Conservation (phyloP, 495 filamentous ascomycete genomes). For the Lepidopterella palustris region DNA sequence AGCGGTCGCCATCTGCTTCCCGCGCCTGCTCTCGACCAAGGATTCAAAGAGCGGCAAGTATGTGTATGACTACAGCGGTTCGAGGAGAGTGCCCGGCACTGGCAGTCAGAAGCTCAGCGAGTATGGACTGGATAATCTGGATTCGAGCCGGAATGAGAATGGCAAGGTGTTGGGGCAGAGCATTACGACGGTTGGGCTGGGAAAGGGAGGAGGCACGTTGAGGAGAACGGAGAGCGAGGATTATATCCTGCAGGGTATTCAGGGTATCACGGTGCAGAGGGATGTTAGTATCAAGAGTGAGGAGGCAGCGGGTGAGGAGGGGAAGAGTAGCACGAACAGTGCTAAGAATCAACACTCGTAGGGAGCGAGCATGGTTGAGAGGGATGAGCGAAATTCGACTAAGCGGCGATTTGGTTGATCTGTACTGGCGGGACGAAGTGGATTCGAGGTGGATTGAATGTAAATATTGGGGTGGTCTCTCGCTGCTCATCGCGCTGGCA, state of each 20-base stretch:
- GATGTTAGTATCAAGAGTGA: background rate
- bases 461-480: too few species aligned
- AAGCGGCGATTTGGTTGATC: too few species aligned
- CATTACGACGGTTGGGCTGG: background rate
- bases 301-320: background rate
- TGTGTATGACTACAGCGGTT: background rate
- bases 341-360: too few species aligned
- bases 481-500: too few species aligned
- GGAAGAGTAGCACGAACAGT: too few species aligned
- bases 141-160: background rate
- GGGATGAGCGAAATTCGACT: too few species aligned
- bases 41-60: background rate
- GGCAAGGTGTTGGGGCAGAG: slow-evolving; percentile 3
- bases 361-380: too few species aligned
- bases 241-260: background rate
- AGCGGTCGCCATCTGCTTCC: background rate
- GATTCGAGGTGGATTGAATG: too few species aligned
- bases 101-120: slow-evolving; percentile 4
- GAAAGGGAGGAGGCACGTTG: background rate
- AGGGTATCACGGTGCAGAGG: background rate
- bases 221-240: background rate
- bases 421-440: too few species aligned
- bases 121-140: slow-evolving; percentile 1
- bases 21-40: background rate
- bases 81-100: background rate